A percentile compares a stretch with the other conserved stretches of the same genome.
phyloP scores from a whole-genome alignment of 371 early-diverging fungal genomes.

The Catenaria anguillulae region DNA sequence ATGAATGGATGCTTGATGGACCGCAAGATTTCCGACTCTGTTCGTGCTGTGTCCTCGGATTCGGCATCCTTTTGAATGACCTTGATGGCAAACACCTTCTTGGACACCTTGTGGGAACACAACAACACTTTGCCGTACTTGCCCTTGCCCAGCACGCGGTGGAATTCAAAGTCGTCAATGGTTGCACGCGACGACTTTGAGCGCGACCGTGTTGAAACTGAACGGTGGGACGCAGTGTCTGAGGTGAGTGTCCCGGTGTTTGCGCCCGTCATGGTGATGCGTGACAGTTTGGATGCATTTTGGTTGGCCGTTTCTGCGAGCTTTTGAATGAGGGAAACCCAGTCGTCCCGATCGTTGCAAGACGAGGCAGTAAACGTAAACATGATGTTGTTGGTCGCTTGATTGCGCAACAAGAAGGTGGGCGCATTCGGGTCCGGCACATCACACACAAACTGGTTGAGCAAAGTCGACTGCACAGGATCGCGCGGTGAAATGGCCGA shows the following conservation, averaged over 20 bases:
- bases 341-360: conserved; percentile 11
- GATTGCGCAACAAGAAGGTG: conserved; percentile 11
- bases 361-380: conserved; percentile 6
- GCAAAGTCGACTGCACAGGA: not conserved
- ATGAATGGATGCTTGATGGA: conserved; percentile 27
- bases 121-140: conserved; percentile 34
- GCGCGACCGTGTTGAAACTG: not conserved
- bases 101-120: conserved; percentile 20
- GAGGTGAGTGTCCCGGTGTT: not conserved
- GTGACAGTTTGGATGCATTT: too few relatives aligned
- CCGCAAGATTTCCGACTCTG: conserved; percentile 20
- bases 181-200: conserved; percentile 8
- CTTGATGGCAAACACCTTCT: conserved; percentile 33
- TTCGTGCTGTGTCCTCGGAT: conserved; percentile 19
- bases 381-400: conserved; percentile 3
- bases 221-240: not conserved
- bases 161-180: conserved; percentile 33
- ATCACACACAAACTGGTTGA: conserved; percentile 5
- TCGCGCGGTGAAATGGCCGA: conserved; percentile 12
- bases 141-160: conserved; percentile 35
- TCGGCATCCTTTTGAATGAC: conserved; percentile 24
- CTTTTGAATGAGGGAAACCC: conserved; percentile 13
- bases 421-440: conserved; percentile 3
- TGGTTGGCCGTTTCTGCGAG: too few relatives aligned
- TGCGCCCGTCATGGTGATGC: not conserved